Conservation (phyloP, 2,329 filamentous ascomycete species). For the Penicillium sp. region DNA sequence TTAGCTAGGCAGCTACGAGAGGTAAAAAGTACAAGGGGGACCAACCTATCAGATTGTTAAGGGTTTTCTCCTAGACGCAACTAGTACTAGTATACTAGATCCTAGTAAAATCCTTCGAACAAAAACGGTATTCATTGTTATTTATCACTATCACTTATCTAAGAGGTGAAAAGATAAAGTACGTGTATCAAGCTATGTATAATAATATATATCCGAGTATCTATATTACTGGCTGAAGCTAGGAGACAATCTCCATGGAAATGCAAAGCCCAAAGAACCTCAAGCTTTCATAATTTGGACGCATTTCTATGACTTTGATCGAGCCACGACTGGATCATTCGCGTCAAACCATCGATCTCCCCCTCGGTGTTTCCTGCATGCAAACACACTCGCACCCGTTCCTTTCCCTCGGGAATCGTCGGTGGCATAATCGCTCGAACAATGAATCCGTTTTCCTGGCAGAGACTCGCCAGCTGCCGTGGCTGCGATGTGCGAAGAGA, state of each 20-base stretch:
- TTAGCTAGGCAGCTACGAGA: too few species aligned
- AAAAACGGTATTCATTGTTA: too few species aligned
- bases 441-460: conserved; percentile 59
- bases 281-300: conserved; percentile 6
- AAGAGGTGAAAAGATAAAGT: too few species aligned
- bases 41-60: too few species aligned
- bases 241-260: neutral
- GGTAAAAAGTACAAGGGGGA: too few species aligned
- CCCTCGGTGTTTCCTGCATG: conserved; percentile 64
- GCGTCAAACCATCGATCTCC: conserved; percentile 57
- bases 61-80: too few species aligned
- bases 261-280: neutral
- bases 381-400: conserved; percentile 66
- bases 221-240: too few species aligned
- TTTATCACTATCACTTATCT: too few species aligned
- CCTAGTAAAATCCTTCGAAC: too few species aligned
- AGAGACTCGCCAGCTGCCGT: conserved; percentile 58
- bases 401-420: conserved; percentile 63
- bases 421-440: conserved; percentile 68
- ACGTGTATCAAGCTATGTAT: too few species aligned
- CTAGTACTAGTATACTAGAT: too few species aligned
- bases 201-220: too few species aligned
- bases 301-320: conserved; percentile 4
- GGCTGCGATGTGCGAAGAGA: conserved; percentile 60
- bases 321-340: conserved; percentile 53